A percentile compares a stretch with the other conserved stretches of the same genome.
Evolutionary conservation across 257 asterid species (phyloP).

Genomic region (Echites panduratus): DNA sequence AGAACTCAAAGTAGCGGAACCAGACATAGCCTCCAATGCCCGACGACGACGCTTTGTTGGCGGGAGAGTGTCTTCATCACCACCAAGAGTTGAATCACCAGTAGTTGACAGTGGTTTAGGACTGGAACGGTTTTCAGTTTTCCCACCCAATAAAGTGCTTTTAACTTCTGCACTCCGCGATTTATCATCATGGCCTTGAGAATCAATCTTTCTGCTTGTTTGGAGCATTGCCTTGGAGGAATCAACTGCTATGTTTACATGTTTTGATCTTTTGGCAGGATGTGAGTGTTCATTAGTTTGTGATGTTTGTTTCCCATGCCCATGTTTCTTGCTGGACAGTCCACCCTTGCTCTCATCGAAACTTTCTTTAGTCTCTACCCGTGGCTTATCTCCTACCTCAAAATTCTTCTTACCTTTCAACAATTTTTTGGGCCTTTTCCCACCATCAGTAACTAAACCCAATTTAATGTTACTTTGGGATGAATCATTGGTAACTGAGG

Average conservation of each 20-base stretch:
- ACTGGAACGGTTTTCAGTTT: slow-evolving; percentile 29
- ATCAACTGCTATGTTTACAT: slow-evolving; percentile 37
- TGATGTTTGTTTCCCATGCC: slow-evolving; percentile 34
- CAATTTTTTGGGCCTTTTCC: slow-evolving; percentile 33
- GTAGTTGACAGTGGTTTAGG: slow-evolving; percentile 29
- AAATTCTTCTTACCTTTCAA: slow-evolving; percentile 32
- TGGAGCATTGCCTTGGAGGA: slow-evolving; percentile 23
- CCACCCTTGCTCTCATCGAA: slow-evolving; percentile 27
- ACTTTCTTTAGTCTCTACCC: slow-evolving; percentile 27
- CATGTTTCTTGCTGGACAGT: slow-evolving; percentile 41
- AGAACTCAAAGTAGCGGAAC: slow-evolving; percentile 25
- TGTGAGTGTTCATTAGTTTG: slow-evolving; percentile 25
- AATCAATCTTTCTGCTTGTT: slow-evolving; percentile 30
- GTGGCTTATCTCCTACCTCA: slow-evolving; percentile 27
- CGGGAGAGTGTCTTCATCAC: slow-evolving; percentile 68
- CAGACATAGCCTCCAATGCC: slow-evolving; percentile 35
- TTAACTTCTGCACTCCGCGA: slow-evolving; percentile 26
- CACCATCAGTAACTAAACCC: slow-evolving; percentile 26
- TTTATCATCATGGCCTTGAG: slow-evolving; percentile 30
- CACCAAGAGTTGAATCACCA: slow-evolving; percentile 35
- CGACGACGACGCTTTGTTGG: slow-evolving; percentile 63
- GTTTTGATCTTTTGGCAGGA: slow-evolving; percentile 42
- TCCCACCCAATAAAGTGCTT: slow-evolving; percentile 27
- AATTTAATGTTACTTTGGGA: slow-evolving; percentile 30
- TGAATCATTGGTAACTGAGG: slow-evolving; percentile 33